phyloP scores from a whole-genome alignment of 2,329 filamentous ascomycete genomes.

The Lojkania enalia region DNA sequence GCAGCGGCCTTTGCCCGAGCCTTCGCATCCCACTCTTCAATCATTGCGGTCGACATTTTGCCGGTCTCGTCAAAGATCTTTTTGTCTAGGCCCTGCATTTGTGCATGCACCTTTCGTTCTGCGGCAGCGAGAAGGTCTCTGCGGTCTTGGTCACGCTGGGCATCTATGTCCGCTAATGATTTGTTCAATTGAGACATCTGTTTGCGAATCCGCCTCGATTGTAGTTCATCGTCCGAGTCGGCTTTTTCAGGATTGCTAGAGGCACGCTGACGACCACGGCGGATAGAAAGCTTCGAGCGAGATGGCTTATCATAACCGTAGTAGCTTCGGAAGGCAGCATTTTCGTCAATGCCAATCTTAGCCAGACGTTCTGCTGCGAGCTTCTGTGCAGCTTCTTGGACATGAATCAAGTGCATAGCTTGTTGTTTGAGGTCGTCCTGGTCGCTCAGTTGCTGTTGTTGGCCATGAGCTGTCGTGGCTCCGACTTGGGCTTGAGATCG shows the following conservation, averaged over 20 bases:
- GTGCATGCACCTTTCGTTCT: constrained; percentile 81
- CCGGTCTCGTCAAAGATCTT: constrained; percentile 77
- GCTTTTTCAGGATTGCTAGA: constrained; percentile 65
- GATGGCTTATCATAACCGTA: constrained; percentile 65
- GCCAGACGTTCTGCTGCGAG: constrained; percentile 81
- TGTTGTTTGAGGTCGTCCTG: constrained; percentile 57
- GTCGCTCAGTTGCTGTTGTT: constrained; percentile 33
- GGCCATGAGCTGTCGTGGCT: constrained; percentile 37
- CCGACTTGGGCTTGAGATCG: constrained; percentile 37
- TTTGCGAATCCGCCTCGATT: constrained; percentile 71
- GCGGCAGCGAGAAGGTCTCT: constrained; percentile 76
- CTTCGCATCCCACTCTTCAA: constrained; percentile 78
- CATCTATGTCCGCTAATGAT: constrained; percentile 68
- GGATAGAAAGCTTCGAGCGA: constrained; percentile 55
- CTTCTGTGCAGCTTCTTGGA: constrained; percentile 86
- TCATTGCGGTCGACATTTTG: constrained; percentile 67
- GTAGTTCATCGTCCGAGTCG: constrained; percentile 62
- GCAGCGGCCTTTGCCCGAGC: constrained; percentile 70
- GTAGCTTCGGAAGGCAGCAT: constrained; percentile 71
- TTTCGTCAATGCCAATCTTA: constrained; percentile 74
- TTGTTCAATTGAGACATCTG: constrained; percentile 80
- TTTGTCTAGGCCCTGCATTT: constrained; percentile 79
- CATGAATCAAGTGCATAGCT: constrained; percentile 58
- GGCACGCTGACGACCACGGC: constrained; percentile 60
- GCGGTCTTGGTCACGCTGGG: constrained; percentile 71